A percentile compares a stretch with the other conserved stretches of the same genome.
Evolutionary conservation across 1,284 basidiomycete genomes (phyloP).

Genomic region (Irpex rosettiformis): DNA sequence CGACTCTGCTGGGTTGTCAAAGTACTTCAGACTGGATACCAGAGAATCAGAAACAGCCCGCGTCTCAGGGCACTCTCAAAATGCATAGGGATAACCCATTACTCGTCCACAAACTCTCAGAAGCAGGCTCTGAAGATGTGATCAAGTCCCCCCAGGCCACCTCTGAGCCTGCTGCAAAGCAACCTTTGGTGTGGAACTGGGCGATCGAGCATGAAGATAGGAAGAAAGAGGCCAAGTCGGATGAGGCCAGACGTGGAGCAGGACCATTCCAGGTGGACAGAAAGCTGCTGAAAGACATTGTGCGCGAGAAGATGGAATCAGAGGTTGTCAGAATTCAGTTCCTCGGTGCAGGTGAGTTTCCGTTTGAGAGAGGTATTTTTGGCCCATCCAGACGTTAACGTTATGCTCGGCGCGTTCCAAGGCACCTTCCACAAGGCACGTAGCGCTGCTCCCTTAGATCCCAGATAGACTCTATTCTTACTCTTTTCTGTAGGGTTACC

Average conservation of each 20-base stretch:
- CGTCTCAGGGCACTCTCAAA: not conserved
- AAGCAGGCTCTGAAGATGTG: not conserved
- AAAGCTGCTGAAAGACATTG: slow-evolving; percentile 66
- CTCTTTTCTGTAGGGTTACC: slow-evolving; percentile 54
- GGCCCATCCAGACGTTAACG: slow-evolving; percentile 7
- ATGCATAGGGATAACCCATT: slow-evolving; percentile 18
- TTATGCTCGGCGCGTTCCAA: slow-evolving; percentile 23
- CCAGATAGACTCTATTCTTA: slow-evolving; percentile 8
- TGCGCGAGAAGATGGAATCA: slow-evolving; percentile 61
- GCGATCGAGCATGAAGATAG: slow-evolving; percentile 63
- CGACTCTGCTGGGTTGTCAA: slow-evolving; percentile 5
- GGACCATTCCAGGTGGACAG: slow-evolving; percentile 72
- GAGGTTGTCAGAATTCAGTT: slow-evolving; percentile 70
- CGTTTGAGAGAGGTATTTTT: not conserved
- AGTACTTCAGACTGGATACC: not conserved
- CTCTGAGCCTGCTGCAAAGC: slow-evolving; percentile 14
- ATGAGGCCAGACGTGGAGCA: slow-evolving; percentile 52
- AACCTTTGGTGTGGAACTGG: slow-evolving; percentile 59
- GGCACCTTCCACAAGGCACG: slow-evolving; percentile 75
- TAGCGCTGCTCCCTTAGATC: slow-evolving; percentile 4
- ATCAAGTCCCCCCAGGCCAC: slow-evolving; percentile 2
- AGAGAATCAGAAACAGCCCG: not conserved
- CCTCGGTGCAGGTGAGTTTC: slow-evolving; percentile 57
- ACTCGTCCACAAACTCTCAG: slow-evolving; percentile 6
- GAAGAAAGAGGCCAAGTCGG: slow-evolving; percentile 54